phyloP scores from a whole-genome alignment of 1,139 yeast genomes.

The Candida sanyaensis region DNA sequence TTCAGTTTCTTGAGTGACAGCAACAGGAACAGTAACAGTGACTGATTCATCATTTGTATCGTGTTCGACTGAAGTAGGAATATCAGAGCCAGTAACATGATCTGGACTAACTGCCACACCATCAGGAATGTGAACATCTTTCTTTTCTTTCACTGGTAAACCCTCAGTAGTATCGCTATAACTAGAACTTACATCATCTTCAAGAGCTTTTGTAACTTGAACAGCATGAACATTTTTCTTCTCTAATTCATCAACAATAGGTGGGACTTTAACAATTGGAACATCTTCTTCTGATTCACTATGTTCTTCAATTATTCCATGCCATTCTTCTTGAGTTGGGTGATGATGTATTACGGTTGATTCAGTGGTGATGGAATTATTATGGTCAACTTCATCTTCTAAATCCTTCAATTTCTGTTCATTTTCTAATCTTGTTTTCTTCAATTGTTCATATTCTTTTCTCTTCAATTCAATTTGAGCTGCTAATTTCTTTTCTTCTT shows the following conservation, averaged over 20 bases:
- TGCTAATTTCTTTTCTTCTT: conserved; percentile 33
- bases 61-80: neutral
- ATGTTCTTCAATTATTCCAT: conserved; percentile 4
- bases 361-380: conserved; percentile 5
- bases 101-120: neutral
- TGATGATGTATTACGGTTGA: conserved; percentile 7
- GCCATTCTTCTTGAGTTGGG: neutral
- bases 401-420: conserved; percentile 21
- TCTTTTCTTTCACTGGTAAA: conserved; percentile 13
- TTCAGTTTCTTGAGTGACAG: neutral
- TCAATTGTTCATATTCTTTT: conserved; percentile 33
- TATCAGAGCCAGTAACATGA: neutral
- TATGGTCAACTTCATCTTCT: conserved; percentile 9
- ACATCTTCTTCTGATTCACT: conserved; percentile 11
- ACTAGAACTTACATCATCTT: conserved; percentile 1
- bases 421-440: conserved; percentile 17
- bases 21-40: conserved; percentile 5
- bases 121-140: conserved; percentile 9
- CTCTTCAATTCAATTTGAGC: conserved; percentile 31
- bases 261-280: conserved; percentile 8
- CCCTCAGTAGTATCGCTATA: conserved; percentile 2
- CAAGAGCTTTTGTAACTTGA: conserved; percentile 1
- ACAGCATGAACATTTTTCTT: conserved; percentile 2
- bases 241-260: conserved; percentile 11
- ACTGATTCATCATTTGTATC: neutral